A percentile compares a stretch with the other conserved stretches of the same genome.
phyloP scores from a whole-genome alignment of 2,329 filamentous ascomycete species.

The Falciphora oryzae region DNA sequence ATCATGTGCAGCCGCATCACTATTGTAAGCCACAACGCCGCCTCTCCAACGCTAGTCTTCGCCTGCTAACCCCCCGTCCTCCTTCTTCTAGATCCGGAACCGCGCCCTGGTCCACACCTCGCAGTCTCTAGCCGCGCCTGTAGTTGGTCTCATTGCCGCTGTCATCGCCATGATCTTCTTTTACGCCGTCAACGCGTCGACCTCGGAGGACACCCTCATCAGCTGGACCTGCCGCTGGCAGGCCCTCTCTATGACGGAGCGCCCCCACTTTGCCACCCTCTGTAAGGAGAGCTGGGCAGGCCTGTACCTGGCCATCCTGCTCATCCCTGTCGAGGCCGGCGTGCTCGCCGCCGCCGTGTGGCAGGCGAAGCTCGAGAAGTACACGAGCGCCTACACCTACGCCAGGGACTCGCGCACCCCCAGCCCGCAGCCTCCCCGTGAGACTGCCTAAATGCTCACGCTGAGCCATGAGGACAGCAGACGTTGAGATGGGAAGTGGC shows the following conservation, averaged over 20 bases:
- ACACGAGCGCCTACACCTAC: constrained; percentile 25
- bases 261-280: constrained; percentile 50
- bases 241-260: constrained; percentile 41
- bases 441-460: neutral
- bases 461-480: neutral
- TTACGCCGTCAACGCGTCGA: constrained; percentile 50
- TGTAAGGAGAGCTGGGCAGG: constrained; percentile 51
- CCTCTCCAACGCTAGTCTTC: neutral
- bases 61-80: constrained; percentile 8
- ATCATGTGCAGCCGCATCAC: constrained; percentile 43
- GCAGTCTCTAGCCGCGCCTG: constrained; percentile 33
- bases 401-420: constrained; percentile 30
- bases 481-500: neutral
- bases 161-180: constrained; percentile 51
- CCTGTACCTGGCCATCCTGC: constrained; percentile 47
- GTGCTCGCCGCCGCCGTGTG: constrained; percentile 41
- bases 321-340: constrained; percentile 50
- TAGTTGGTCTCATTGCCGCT: constrained; percentile 38
- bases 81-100: constrained; percentile 31
- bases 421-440: constrained; percentile 11
- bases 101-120: constrained; percentile 28
- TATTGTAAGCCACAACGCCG: constrained; percentile 35
- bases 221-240: constrained; percentile 60
- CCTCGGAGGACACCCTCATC: constrained; percentile 46
- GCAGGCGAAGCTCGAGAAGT: constrained; percentile 40